These are phyloP conservation scores for Phytophthora sansomeana DNA, from an alignment of 352 stramenopile species.

Conservation along the genomic window DNA sequence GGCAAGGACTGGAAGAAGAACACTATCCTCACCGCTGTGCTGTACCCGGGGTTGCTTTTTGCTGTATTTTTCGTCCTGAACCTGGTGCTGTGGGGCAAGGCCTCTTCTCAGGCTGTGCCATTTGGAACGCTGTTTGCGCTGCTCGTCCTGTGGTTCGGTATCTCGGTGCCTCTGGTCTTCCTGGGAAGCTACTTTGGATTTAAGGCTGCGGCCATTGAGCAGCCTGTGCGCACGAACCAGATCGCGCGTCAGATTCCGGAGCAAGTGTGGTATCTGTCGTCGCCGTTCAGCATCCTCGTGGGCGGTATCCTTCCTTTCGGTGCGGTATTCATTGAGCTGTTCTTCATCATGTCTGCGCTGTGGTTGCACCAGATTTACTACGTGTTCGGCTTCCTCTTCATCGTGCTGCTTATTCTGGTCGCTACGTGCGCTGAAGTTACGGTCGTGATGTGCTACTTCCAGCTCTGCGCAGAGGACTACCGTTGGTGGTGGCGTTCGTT, in stretches of 20 bases:
- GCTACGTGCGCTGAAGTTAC: slow-evolving; percentile 98
- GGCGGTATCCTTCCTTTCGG: slow-evolving; percentile 99
- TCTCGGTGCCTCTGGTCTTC: slow-evolving; percentile 98
- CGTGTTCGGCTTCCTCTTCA: slow-evolving; percentile 99
- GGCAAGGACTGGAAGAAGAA: slow-evolving; percentile 98
- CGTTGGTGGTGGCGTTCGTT: slow-evolving; percentile 98
- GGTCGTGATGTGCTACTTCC: slow-evolving; percentile 99
- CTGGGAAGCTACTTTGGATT: slow-evolving; percentile 98
- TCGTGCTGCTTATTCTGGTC: slow-evolving; percentile 98
- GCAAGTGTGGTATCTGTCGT: slow-evolving; percentile 97
- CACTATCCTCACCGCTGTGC: slow-evolving; percentile 95
- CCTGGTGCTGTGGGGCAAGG: slow-evolving; percentile 93
- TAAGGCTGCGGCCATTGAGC: slow-evolving; percentile 85
- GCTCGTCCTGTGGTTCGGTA: slow-evolving; percentile 98
- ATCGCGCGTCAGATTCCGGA: slow-evolving; percentile 93
- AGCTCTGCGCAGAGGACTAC: slow-evolving; percentile 99
- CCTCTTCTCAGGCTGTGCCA: slow-evolving; percentile 90
- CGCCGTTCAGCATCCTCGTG: slow-evolving; percentile 95
- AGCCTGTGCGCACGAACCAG: slow-evolving; percentile 92
- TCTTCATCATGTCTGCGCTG: slow-evolving; percentile 99
- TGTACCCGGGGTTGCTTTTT: slow-evolving; percentile 95
- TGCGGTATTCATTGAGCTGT: slow-evolving; percentile 99
- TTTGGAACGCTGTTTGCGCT: slow-evolving; percentile 98
- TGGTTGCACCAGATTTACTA: slow-evolving; percentile 99
- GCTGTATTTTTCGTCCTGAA: slow-evolving; percentile 97